Base-by-base conservation (phyloP, 495 filamentous ascomycete species). In the Symbiotaphrina buchneri region DNA sequence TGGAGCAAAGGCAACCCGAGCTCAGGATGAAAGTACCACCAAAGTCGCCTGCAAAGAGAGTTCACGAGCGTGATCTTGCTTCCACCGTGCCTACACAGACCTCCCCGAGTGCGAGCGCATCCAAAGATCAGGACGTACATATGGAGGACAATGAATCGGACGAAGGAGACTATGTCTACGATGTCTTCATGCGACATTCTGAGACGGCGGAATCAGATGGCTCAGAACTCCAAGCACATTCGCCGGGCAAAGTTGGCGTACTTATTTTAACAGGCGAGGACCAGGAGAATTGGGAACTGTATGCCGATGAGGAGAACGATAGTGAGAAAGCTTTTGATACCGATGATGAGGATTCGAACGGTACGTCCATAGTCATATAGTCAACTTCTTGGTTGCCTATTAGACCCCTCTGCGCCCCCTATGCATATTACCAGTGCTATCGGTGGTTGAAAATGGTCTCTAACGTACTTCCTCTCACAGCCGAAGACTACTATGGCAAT, bases 401-500 rank as follows among this genome's bases (percentile, higher is more conserved):
- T 18, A 21, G 32, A 17, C 28, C 24, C n/a, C n/a, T n/a, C n/a
- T n/a, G n/a, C n/a, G n/a, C n/a, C n/a, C n/a, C n/a, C n/a, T n/a
- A n/a, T n/a, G 25, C 29, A 13, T 16, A 8, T 13, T 25, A n/a
- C 22, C 22, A 8, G 22, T 25, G 13, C 22, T 8, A n/a, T 25
- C 22, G 22, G 8, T 25, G 22, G 22, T 25, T 25, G 22, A n/a
- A 8, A 8, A n/a, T 25, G 8, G 0, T 10, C 15, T 31, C 13
- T 19, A 13, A 21, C 14, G 11, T 31, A 26, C 22, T n/a, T 18
- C 1, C 36, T 24, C 31, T n/a, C 24, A 38, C 44, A 65, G 69
- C 69, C 10, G 70, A 75, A 40, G 63, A 68, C 38, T 68, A 63
- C 41, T 68, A 70, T 28, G 67, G 59, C 32, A 70, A 70, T 35